A percentile compares a stretch with the other conserved stretches of the same genome.
These are phyloP conservation scores for Aegilops sharonensis DNA, from an alignment of 176 grass and related monocot species.

Conservation along the genomic window DNA sequence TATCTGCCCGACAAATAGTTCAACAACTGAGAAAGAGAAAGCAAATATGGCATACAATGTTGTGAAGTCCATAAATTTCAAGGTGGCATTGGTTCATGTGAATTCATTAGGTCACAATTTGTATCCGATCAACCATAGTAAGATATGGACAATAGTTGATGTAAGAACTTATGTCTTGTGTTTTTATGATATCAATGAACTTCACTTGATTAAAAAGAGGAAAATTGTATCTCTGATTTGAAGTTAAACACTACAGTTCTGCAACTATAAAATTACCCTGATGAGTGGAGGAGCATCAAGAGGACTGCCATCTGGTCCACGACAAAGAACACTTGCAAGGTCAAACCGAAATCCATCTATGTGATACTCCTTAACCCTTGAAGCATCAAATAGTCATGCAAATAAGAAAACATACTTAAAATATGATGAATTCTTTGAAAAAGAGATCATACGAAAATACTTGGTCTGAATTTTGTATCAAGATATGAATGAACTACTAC, in stretches of 20 bases:
- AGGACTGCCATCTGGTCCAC: slow-evolving; percentile 76
- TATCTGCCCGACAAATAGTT: background rate
- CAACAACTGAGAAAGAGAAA: background rate
- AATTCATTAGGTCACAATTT: slow-evolving; percentile 15
- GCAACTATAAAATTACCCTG: slow-evolving; percentile 51
- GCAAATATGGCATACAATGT: background rate
- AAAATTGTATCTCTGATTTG: slow-evolving; percentile 6
- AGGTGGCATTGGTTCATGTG: background rate
- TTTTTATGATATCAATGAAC: background rate
- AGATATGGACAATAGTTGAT: background rate
- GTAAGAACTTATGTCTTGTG: background rate
- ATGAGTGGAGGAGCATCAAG: slow-evolving; percentile 84
- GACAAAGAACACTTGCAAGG: slow-evolving; percentile 96
- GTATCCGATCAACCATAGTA: background rate
- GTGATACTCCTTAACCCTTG: slow-evolving; percentile 94
- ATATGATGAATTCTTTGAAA: background rate
- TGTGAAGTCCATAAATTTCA: slow-evolving; percentile 11
- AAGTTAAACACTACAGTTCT: background rate
- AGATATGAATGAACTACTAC: background rate
- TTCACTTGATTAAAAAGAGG: slow-evolving; percentile 20
- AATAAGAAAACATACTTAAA: slow-evolving; percentile 15
- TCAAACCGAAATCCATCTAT: slow-evolving; percentile 99
- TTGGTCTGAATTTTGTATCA: background rate
- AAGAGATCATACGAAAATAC: background rate
- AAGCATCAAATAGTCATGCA: slow-evolving; percentile 6